These are phyloP conservation scores for Amylocarpus encephaloides DNA, from an alignment of 2,329 filamentous ascomycete species.

Conservation along the genomic window DNA sequence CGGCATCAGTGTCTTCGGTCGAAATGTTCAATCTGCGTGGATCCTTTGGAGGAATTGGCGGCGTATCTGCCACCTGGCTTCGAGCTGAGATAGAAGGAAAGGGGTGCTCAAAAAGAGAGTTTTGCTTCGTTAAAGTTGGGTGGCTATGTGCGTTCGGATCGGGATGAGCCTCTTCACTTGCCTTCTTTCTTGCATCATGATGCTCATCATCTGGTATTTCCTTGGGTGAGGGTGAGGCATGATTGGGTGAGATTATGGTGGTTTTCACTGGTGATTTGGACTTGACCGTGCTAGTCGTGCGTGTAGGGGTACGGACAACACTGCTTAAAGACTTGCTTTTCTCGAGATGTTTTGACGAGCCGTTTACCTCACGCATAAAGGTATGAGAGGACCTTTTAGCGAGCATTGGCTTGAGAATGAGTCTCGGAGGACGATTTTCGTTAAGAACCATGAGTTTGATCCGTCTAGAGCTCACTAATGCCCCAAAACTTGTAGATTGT, in stretches of 20 bases:
- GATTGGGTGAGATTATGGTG: neutral
- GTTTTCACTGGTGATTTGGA: neutral
- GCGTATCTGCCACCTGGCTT: neutral
- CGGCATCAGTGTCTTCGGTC: conserved; percentile 4
- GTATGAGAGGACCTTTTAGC: conserved; percentile 1
- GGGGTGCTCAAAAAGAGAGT: too few species aligned
- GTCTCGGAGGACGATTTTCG: conserved; percentile 3
- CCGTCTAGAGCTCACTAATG: too few species aligned
- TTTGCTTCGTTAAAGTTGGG: too few species aligned
- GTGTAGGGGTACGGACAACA: neutral
- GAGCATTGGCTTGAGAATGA: neutral
- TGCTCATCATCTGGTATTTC: too few species aligned
- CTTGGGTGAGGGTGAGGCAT: too few species aligned
- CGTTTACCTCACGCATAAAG: conserved; percentile 4
- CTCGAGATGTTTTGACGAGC: neutral
- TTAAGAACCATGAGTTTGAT: neutral
- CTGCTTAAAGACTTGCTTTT: neutral
- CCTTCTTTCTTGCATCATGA: too few species aligned
- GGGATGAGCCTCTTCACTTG: too few species aligned
- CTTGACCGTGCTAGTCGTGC: neutral
- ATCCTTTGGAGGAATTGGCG: conserved; percentile 1
- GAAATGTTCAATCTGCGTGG: neutral
- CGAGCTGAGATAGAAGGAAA: neutral
- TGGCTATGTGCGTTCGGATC: too few species aligned
- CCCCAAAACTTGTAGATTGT: too few species aligned